Conservation (phyloP, 805 yeast species). For the Candida nitratophila region DNA sequence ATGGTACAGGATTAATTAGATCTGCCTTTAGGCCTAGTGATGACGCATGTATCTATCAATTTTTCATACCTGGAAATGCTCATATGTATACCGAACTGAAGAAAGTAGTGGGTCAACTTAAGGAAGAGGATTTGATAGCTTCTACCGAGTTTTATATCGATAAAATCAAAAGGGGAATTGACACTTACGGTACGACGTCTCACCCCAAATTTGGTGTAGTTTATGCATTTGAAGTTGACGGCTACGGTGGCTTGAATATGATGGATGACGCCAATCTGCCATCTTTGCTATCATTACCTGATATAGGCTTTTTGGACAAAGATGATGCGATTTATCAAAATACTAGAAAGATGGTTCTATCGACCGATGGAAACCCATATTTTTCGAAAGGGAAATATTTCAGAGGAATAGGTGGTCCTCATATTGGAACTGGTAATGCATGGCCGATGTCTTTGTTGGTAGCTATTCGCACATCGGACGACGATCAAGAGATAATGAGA, state of each 20-base stretch:
- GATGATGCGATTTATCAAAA: slow-evolving; percentile 62
- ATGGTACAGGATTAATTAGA: slow-evolving; percentile 62
- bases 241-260: slow-evolving; percentile 62
- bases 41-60: slow-evolving; percentile 75
- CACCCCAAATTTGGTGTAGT: slow-evolving; percentile 71
- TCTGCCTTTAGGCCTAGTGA: slow-evolving; percentile 87
- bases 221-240: slow-evolving; percentile 85
- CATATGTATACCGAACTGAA: slow-evolving; percentile 59
- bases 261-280: slow-evolving; percentile 95
- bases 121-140: slow-evolving; percentile 19
- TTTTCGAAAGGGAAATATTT: slow-evolving; percentile 55
- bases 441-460: slow-evolving; percentile 90
- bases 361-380: slow-evolving; percentile 72
- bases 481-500: slow-evolving; percentile 58
- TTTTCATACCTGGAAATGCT: slow-evolving; percentile 82
- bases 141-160: slow-evolving; percentile 31
- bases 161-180: slow-evolving; percentile 47
- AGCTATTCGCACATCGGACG: slow-evolving; percentile 65
- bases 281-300: slow-evolving; percentile 72
- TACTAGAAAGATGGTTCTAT: slow-evolving; percentile 69
- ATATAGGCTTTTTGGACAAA: slow-evolving; percentile 52
- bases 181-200: slow-evolving; percentile 54
- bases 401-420: slow-evolving; percentile 88
- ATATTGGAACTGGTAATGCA: slow-evolving; percentile 69
- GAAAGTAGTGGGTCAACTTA: slow-evolving; percentile 15